Evolutionary conservation across 2,329 filamentous ascomycete species (phyloP).

Genomic region (Cordyceps cicadae): DNA sequence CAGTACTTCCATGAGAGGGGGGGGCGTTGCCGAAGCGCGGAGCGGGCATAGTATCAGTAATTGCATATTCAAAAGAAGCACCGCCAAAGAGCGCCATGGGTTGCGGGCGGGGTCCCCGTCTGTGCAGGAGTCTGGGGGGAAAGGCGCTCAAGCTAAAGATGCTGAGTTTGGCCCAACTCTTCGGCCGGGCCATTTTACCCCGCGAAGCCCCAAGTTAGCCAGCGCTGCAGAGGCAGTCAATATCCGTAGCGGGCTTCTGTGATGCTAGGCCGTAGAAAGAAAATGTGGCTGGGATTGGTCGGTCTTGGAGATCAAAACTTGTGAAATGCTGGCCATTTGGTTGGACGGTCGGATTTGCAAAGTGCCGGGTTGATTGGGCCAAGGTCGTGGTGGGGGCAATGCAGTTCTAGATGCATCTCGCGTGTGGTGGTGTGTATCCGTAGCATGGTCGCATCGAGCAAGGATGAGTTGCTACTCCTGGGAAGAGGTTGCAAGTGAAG

Average conservation of each 20-base stretch:
- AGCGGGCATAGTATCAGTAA: background rate
- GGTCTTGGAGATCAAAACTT: background rate
- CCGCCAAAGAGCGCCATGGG: background rate
- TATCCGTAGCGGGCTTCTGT: background rate
- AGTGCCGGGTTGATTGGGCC: background rate
- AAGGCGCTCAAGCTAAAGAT: background rate
- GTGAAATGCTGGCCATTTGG: background rate
- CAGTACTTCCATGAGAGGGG: background rate
- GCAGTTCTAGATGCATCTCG: slow-evolving; percentile 11
- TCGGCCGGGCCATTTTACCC: background rate
- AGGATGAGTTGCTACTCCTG: background rate
- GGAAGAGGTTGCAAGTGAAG: background rate
- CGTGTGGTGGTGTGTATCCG: background rate
- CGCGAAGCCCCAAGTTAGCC: slow-evolving; percentile 2
- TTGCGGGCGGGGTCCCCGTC: background rate
- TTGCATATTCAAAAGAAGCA: slow-evolving; percentile 15
- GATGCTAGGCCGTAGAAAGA: background rate
- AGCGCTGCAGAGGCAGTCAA: background rate
- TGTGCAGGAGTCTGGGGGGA: background rate
- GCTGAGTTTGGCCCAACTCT: background rate
- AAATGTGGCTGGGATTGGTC: background rate
- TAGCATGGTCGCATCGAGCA: background rate
- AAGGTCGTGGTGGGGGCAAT: background rate
- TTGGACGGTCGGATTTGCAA: background rate
- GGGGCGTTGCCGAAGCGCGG: background rate